Evolutionary conservation across 1,284 basidiomycete genomes (phyloP).

Genomic region (Ganoderma lucidum): DNA sequence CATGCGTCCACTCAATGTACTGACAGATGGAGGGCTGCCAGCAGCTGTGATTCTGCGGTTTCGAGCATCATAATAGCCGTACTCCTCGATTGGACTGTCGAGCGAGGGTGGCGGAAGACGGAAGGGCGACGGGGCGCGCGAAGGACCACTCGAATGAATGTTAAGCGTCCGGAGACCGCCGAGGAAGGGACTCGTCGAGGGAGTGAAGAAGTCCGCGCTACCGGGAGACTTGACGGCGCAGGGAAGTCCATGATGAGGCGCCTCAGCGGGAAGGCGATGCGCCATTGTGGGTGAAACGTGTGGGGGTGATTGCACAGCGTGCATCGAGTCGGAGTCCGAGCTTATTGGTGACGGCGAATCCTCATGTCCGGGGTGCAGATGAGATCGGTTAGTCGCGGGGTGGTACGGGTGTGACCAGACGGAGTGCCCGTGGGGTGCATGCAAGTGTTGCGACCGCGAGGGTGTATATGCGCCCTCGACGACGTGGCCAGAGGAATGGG

Average conservation of each 20-base stretch:
- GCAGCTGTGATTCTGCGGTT: constrained; percentile 40
- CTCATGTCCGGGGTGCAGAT: constrained; percentile 51
- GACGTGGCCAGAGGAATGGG: constrained; percentile 55
- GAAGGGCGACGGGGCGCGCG: constrained; percentile 73
- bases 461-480: constrained; percentile 40
- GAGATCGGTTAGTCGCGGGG: constrained; percentile 44
- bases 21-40: constrained; percentile 51
- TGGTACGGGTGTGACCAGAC: constrained; percentile 53
- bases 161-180: constrained; percentile 81
- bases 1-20: constrained; percentile 38
- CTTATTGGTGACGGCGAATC: constrained; percentile 73
- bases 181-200: constrained; percentile 83
- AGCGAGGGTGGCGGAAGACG: constrained; percentile 60
- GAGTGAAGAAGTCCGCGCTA: constrained; percentile 53
- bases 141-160: constrained; percentile 71
- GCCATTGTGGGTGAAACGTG: constrained; percentile 29
- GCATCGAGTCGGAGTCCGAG: constrained; percentile 68
- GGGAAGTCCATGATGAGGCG: constrained; percentile 35
- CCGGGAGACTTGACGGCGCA: constrained; percentile 22
- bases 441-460: constrained; percentile 29
- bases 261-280: constrained; percentile 28
- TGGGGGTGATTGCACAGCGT: constrained; percentile 39
- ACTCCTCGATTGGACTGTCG: constrained; percentile 48
- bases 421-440: constrained; percentile 38
- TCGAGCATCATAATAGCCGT: constrained; percentile 34